These are phyloP conservation scores for Hanseniaspora occidentalis DNA, from an alignment of 805 yeast species.

Conservation along the genomic window DNA sequence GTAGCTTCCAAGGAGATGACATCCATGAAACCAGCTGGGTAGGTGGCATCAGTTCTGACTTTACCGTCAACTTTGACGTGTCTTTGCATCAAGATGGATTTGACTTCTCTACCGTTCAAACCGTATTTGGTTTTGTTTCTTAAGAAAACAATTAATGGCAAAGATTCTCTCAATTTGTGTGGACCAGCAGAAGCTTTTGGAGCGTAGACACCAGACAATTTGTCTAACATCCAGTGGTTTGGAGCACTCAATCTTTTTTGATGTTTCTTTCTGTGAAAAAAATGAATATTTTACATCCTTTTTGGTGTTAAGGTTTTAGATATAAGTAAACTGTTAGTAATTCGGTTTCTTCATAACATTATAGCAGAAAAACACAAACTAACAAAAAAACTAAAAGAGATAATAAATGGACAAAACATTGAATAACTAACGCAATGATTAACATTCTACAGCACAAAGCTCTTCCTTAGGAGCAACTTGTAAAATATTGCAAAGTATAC, in stretches of 20 bases:
- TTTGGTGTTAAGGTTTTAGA: constrained; percentile 1
- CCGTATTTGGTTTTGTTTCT: constrained; percentile 99
- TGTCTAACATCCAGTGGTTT: constrained; percentile 99
- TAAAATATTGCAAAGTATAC: too few species aligned
- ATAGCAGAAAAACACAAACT: neutral
- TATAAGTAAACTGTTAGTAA: constrained; percentile 6
- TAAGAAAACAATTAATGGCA: constrained; percentile 91
- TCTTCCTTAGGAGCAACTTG: too few species aligned
- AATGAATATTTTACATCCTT: too few species aligned
- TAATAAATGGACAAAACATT: too few species aligned
- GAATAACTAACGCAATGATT: too few species aligned
- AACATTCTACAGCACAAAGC: too few species aligned
- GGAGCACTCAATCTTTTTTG: constrained; percentile 99
- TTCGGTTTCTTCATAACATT: neutral
- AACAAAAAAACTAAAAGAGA: neutral
- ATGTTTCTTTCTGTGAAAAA: constrained; percentile 75
- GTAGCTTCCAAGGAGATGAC: constrained; percentile 95
- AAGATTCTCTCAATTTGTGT: constrained; percentile 96
- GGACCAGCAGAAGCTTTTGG: constrained; percentile 99
- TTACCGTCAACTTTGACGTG: constrained; percentile 98
- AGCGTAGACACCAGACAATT: constrained; percentile 97
- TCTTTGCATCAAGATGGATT: constrained; percentile 96
- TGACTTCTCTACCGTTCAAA: constrained; percentile 97
- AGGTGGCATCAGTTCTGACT: constrained; percentile 97
- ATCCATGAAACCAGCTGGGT: constrained; percentile 99